A percentile compares a stretch with the other conserved stretches of the same genome.
Conservation (phyloP, 768 basidiomycete genomes). For the Leucosporidium creatinivorum region DNA sequence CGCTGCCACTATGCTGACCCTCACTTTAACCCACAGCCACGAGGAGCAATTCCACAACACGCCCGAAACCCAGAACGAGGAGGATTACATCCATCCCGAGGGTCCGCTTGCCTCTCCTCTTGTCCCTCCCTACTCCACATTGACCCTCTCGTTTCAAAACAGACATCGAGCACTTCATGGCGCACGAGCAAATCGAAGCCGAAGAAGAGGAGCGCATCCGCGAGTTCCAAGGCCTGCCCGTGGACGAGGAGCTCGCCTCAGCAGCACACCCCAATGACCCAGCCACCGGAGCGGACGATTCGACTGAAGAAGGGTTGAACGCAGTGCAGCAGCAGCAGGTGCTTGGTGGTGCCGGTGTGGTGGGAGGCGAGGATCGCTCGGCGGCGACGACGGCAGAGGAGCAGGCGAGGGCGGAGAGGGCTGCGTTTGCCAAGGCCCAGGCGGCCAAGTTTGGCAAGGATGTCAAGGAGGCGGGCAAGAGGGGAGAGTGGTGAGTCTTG, state of each 20-base stretch:
- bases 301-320: not conserved
- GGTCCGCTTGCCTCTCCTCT: conserved; percentile 48
- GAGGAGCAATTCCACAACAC: conserved; percentile 95
- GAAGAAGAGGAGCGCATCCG: conserved; percentile 76
- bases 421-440: conserved; percentile 29
- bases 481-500: conserved; percentile 33
- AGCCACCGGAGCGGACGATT: conserved; percentile 7
- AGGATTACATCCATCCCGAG: conserved; percentile 87
- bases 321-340: too few species aligned
- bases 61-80: conserved; percentile 94
- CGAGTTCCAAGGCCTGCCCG: conserved; percentile 45
- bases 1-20: too few species aligned
- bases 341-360: too few species aligned
- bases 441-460: conserved; percentile 31
- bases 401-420: conserved; percentile 21
- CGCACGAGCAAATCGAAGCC: conserved; percentile 77
- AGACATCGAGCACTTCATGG: conserved; percentile 72
- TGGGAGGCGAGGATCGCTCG: not conserved
- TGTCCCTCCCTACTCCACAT: not conserved
- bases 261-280: conserved; percentile 14
- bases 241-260: conserved; percentile 2
- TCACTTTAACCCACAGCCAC: conserved; percentile 50
- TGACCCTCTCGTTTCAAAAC: not conserved
- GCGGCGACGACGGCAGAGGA: conserved; percentile 15
- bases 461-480: conserved; percentile 27